A percentile compares a stretch with the other conserved stretches of the same genome.
Evolutionary conservation across 2,329 filamentous ascomycete genomes (phyloP).

Genomic region (Colletotrichum tamarilloi): DNA sequence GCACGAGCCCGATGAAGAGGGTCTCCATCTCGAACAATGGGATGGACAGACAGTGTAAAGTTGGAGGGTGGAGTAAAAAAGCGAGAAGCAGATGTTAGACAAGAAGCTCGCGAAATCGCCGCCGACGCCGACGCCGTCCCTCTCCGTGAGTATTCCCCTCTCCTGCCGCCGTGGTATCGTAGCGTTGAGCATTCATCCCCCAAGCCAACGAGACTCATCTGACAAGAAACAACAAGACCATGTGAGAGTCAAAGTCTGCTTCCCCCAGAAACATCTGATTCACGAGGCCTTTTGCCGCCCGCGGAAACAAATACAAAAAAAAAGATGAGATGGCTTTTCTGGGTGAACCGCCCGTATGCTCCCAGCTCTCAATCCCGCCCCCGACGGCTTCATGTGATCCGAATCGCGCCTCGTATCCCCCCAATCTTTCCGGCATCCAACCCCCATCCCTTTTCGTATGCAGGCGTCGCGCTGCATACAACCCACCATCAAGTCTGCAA

Average conservation of each 20-base stretch:
- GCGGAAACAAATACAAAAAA: neutral
- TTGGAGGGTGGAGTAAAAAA: neutral
- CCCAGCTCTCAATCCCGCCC: too few species aligned
- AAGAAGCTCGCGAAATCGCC: neutral
- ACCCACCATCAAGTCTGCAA: slow-evolving; percentile 11
- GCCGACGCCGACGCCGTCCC: too few species aligned
- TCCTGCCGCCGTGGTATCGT: neutral
- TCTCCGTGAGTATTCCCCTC: neutral
- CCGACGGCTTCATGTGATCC: slow-evolving; percentile 24
- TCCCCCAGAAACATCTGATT: too few species aligned
- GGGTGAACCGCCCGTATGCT: neutral
- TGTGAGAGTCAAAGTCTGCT: too few species aligned
- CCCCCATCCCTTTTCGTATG: slow-evolving; percentile 16
- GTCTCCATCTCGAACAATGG: neutral
- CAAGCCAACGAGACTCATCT: too few species aligned
- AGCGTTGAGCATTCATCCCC: too few species aligned
- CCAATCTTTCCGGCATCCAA: neutral
- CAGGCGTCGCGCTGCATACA: slow-evolving; percentile 18
- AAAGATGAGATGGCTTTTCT: neutral
- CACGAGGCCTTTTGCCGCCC: neutral
- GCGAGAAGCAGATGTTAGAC: neutral
- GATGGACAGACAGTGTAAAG: neutral
- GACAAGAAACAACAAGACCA: too few species aligned
- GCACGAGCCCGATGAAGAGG: neutral
- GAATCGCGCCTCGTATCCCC: slow-evolving; percentile 24